Evolutionary conservation across 225 moss, liverwort and hornwort genomes (phyloP), one percentile per base, ranked within the genome.

Genomic region (Straminergon stramineum): DNA sequence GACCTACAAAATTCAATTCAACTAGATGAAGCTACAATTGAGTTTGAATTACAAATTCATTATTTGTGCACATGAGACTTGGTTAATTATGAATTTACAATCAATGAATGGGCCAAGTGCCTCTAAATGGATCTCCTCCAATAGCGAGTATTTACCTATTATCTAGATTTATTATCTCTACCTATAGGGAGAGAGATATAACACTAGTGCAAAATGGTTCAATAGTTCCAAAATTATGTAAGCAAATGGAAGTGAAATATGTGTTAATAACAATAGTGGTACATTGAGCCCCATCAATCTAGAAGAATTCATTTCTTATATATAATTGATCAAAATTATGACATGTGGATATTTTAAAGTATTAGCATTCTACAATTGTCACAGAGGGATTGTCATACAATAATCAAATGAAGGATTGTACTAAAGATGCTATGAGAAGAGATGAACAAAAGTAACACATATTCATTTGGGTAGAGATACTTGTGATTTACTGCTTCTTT

Each of bases 1-100:
- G 12, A 39, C 8, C 4, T 23, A 70, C 23, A 22, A 69, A 69
- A 69, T 4, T 69, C 13, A n/a, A 18, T 9, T 17, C 39, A 69
- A 21, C 10, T 0, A 39, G 0, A n/a, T 39, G 6, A 69, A 1
- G 7, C 23, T 39, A 22, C 0, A 2, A 13, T 39, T 39, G 39
- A 23, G 7, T n/a, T 69, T 69, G 23, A 23, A 23, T 69, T 69
- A n/a, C 12, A 23, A 39, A 13, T 69, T 39, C 7, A 39, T 69
- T 7, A 23, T 69, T 0, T 69, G 0, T 39, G 2, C 2, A n/a
- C n/a, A n/a, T n/a, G 0, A 39, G 39, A 69, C 13, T 69, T 39
- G 7, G 23, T 69, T n/a, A 69, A 69, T 22, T 39, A 24, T 2
- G 4, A 70, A 24, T 39, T 39, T 70, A 41, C 14, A 70, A 70